These are phyloP conservation scores for Apiospora malaysiana DNA, from an alignment of 2,329 filamentous ascomycete genomes.

Conservation along the genomic window DNA sequence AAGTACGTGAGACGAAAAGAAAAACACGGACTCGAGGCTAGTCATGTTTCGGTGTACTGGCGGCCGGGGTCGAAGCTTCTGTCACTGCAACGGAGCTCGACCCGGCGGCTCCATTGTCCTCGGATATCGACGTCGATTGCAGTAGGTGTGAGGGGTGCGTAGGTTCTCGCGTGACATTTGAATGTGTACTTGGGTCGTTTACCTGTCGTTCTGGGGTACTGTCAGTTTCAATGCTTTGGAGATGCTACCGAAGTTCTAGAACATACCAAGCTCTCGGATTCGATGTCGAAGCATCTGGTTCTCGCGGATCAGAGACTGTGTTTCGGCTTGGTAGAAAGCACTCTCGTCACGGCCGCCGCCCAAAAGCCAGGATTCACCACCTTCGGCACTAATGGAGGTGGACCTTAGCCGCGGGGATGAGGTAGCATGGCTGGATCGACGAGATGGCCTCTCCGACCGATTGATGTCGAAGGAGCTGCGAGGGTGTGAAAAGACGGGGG, in stretches of 20 bases:
- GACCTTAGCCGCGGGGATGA: conserved; percentile 61
- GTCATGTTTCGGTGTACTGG: conserved; percentile 16
- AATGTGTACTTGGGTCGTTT: conserved; percentile 46
- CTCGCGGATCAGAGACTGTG: conserved; percentile 76
- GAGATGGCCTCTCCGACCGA: conserved; percentile 61
- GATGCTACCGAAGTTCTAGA: neutral
- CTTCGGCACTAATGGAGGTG: conserved; percentile 64
- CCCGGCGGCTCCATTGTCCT: conserved; percentile 40
- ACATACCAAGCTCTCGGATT: conserved; percentile 73
- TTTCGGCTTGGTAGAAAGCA: conserved; percentile 83
- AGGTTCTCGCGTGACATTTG: conserved; percentile 51
- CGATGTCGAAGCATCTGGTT: conserved; percentile 83
- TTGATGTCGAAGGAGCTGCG: conserved; percentile 66
- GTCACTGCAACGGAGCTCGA: conserved; percentile 17
- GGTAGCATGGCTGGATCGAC: conserved; percentile 63
- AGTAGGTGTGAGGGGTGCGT: conserved; percentile 55
- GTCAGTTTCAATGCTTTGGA: conserved; percentile 12
- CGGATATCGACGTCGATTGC: conserved; percentile 51
- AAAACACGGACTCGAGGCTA: neutral
- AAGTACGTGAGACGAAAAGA: neutral
- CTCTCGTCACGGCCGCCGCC: conserved; percentile 74
- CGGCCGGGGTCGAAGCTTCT: conserved; percentile 7
- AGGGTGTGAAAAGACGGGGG: conserved; percentile 54
- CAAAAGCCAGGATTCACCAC: conserved; percentile 63
- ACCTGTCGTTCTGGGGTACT: conserved; percentile 56